Evolutionary conservation across 768 basidiomycete species (phyloP).

Genomic region (Coprinopsis sp.): DNA sequence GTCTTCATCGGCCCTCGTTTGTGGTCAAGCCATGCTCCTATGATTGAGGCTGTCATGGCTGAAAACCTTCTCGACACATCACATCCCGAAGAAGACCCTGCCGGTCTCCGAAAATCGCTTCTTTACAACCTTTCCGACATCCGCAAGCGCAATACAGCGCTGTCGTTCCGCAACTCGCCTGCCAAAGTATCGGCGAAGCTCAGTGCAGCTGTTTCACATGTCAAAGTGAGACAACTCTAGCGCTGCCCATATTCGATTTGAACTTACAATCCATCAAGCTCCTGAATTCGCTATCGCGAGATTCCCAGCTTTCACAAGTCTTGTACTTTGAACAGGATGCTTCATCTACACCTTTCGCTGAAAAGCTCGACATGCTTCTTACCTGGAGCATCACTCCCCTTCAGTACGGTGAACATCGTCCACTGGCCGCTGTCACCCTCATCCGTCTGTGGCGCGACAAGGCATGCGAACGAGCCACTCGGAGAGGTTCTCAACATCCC

Average conservation of each 20-base stretch:
- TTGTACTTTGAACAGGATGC: constrained; percentile 51
- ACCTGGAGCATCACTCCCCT: constrained; percentile 79
- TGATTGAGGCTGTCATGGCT: constrained; percentile 45
- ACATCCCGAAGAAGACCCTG: constrained; percentile 34
- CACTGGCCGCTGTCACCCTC: constrained; percentile 69
- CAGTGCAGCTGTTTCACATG: constrained; percentile 53
- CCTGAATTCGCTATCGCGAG: constrained; percentile 69
- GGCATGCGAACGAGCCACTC: constrained; percentile 56
- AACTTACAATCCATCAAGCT: constrained; percentile 36
- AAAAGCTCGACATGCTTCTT: constrained; percentile 68
- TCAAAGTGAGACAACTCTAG: constrained; percentile 33
- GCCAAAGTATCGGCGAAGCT: constrained; percentile 55
- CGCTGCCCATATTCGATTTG: constrained; percentile 4
- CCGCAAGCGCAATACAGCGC: constrained; percentile 72
- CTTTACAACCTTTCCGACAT: constrained; percentile 64
- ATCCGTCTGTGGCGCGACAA: constrained; percentile 59
- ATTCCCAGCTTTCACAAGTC: constrained; percentile 55
- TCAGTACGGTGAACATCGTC: constrained; percentile 79
- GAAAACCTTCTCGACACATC: constrained; percentile 27
- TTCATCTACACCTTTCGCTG: constrained; percentile 45
- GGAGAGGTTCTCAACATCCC: constrained; percentile 57
- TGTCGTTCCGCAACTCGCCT: constrained; percentile 67
- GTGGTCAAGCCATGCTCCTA: constrained; percentile 51
- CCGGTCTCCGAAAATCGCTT: constrained; percentile 45
- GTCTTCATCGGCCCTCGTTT: constrained; percentile 68